Evolutionary conservation across 2,329 filamentous ascomycete genomes (phyloP).

Genomic region (Tolypocladium inflatum): DNA sequence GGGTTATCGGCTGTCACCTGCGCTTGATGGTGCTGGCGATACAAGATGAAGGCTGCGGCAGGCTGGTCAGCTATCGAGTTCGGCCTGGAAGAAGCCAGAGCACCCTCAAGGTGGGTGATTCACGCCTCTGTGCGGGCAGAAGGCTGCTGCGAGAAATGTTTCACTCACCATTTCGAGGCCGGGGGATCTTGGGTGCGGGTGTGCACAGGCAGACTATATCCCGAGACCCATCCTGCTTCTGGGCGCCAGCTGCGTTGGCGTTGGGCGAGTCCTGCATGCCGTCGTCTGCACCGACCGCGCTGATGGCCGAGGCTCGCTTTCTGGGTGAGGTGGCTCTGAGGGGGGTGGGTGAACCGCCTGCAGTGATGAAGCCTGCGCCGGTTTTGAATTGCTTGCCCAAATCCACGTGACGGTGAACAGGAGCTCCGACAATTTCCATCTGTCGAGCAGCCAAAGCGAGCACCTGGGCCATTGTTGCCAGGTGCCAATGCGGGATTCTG

Average conservation of each 20-base stretch:
- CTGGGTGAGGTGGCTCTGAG: constrained; percentile 10
- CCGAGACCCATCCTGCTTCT: constrained; percentile 19
- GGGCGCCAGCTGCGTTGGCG: constrained; percentile 16
- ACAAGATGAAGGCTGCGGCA: constrained; percentile 82
- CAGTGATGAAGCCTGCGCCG: constrained; percentile 3
- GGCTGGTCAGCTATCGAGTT: constrained; percentile 12
- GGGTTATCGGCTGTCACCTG: constrained; percentile 73
- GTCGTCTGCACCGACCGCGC: constrained; percentile 33
- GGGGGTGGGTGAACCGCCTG: constrained; percentile 4
- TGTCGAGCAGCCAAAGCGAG: constrained; percentile 12
- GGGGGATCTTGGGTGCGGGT: constrained; percentile 46
- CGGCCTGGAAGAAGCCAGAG: not conserved
- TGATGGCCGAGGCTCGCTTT: constrained; percentile 38
- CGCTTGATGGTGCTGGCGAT: constrained; percentile 86
- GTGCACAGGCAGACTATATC: constrained; percentile 47
- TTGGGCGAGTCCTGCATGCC: constrained; percentile 19
- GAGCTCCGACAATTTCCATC: constrained; percentile 11
- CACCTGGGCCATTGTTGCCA: constrained; percentile 13
- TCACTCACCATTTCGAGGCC: constrained; percentile 48
- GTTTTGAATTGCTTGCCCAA: constrained; percentile 10
- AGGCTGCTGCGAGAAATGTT: not conserved
- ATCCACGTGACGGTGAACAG: constrained; percentile 11
- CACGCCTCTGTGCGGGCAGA: not conserved
- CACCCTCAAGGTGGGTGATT: not conserved
- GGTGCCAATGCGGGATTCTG: not conserved